Percentiles rank a stretch among this genome's conserved stretches.
These are phyloP conservation scores for Claviceps maximensis DNA, from an alignment of 2,329 filamentous ascomycete species.

Conservation along the genomic window DNA sequence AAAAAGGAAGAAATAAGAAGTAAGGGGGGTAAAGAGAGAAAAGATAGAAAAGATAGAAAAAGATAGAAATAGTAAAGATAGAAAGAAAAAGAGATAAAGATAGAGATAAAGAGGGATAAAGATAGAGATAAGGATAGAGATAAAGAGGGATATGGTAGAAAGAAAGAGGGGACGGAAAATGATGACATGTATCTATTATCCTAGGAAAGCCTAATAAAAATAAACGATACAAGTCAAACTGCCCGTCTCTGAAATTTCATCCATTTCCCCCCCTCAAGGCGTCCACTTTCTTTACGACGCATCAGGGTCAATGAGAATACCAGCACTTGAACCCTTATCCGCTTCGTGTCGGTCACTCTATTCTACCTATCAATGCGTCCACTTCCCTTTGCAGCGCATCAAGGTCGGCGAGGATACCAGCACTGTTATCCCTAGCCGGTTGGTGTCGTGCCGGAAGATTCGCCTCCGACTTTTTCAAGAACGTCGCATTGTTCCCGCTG, in stretches of 20 bases:
- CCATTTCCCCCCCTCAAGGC: conserved; percentile 32
- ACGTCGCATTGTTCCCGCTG: conserved; percentile 23
- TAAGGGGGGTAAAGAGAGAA: background rate
- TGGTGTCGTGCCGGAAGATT: conserved; percentile 8
- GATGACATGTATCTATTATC: background rate
- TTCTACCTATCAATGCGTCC: conserved; percentile 42
- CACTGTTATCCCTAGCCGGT: conserved; percentile 18
- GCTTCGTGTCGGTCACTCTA: conserved; percentile 5
- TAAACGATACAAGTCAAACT: background rate
- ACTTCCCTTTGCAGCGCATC: conserved; percentile 62
- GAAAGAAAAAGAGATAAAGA: background rate
- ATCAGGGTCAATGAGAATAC: conserved; percentile 60
- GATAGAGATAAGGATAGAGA: background rate
- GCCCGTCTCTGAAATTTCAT: conserved; percentile 12
- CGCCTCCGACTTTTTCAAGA: conserved; percentile 10
- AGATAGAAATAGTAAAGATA: background rate
- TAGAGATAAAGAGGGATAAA: too few relatives aligned
- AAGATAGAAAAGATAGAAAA: background rate
- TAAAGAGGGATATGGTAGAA: too few relatives aligned
- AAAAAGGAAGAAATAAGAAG: too few relatives aligned
- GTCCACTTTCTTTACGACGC: conserved; percentile 63
- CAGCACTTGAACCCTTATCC: conserved; percentile 24
- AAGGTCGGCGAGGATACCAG: conserved; percentile 60
- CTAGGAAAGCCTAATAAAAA: too few relatives aligned
- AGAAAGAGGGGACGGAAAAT: background rate